Evolutionary conservation across 1,139 yeast species (phyloP).

Genomic region (Kodamaea sp.): DNA sequence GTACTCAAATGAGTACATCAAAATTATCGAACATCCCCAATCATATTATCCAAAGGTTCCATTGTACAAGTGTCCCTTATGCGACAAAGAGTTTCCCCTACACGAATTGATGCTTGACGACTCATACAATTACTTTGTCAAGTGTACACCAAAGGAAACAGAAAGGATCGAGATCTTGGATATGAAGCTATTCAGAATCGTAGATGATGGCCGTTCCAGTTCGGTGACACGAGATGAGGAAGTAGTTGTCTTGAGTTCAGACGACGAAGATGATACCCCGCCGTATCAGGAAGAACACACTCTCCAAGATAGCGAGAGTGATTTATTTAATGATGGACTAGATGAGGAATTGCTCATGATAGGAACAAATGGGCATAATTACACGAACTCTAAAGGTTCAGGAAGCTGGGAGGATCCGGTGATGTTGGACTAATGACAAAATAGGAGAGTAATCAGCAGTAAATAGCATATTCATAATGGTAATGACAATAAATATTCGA

Average conservation of each 20-base stretch:
- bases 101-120: constrained; percentile 42
- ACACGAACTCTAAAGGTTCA: constrained; percentile 22
- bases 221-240: constrained; percentile 20
- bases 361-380: constrained; percentile 8
- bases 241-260: constrained; percentile 27
- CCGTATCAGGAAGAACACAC: constrained; percentile 2
- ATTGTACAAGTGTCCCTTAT: constrained; percentile 42
- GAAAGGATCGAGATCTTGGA: constrained; percentile 41
- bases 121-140: constrained; percentile 44
- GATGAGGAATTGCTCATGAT: constrained; percentile 19
- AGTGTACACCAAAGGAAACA: constrained; percentile 37
- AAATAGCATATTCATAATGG: too few species aligned
- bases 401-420: constrained; percentile 47
- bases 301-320: constrained; percentile 7
- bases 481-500: too few species aligned
- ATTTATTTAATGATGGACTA: constrained; percentile 24
- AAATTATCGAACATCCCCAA: constrained; percentile 8
- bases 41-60: constrained; percentile 19
- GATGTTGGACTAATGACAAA: constrained; percentile 32
- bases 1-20: constrained; percentile 4
- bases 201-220: constrained; percentile 25
- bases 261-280: constrained; percentile 11
- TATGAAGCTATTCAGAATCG: constrained; percentile 34
- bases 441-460: too few species aligned
- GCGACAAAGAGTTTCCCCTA: constrained; percentile 37